Base-by-base conservation (phyloP, 768 basidiomycete species). In the Leccinum longicurvipes region DNA sequence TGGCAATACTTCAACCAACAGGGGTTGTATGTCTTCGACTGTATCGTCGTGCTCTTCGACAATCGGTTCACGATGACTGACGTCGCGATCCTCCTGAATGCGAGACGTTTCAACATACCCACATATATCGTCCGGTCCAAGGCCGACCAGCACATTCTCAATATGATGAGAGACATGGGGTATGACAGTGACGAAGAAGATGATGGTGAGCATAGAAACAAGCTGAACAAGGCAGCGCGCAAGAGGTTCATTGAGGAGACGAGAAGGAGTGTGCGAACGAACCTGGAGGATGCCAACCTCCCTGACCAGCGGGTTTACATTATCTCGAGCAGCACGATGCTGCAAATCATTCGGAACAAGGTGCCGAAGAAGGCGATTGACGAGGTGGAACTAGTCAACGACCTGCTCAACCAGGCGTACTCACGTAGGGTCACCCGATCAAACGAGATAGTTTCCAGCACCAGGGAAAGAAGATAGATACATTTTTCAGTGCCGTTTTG, bases 1-100 rank as follows among this genome's bases (percentile, higher is more conserved):
- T 74, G 72, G 72, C 62, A 71, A 21, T 74, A 74, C 50, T 75
- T 74, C 62, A 73, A 74, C 21, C 48, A 61, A 3, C 69, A 73
- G 36, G 73, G 73, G 1, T 68, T 74, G 12, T 74, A 70, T 23
- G 63, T 72, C 45, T 74, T 75, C 29, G 74, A 74, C 50, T 67
- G 61, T 17, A 66, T 74, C 50, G 27, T 74, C 32, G 61, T 75
- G 2, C 49, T 74, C 23, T 66, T 73, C 36, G 66, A 68, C 57
- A 68, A 69, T 50, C 67, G 74, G 0, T 71, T 74, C 56, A 72
- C 72, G 0, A 62, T 59, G 60, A 72, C 73, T 5, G 73, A 72
- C 17, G 54, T 68, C 7, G 70, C 71, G 9, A 69, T 75, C 51
- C 66, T 75, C 29, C 52, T 55, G 6, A 71, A 70, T 51, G 69